phyloP scores from a whole-genome alignment of 306 rosid species.

The Trichosanthes truncata region DNA sequence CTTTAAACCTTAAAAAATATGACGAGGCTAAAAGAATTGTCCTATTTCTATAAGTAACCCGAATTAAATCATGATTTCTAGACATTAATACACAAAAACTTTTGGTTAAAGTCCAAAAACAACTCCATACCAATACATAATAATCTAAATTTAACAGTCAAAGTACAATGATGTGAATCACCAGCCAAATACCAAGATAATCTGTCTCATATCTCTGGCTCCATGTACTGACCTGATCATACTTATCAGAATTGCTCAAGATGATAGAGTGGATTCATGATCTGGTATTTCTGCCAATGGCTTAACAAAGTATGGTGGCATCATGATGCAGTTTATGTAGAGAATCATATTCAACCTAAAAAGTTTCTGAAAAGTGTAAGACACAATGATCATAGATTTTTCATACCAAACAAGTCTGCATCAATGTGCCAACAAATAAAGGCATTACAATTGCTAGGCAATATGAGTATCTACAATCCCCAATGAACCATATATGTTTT shows the following conservation, averaged over 20 bases:
- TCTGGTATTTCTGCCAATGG: not conserved
- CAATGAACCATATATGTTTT: not conserved
- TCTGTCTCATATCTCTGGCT: not conserved
- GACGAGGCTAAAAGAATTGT: too few relatives aligned
- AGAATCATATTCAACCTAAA: not conserved
- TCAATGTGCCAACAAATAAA: constrained; percentile 1
- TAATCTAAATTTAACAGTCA: not conserved
- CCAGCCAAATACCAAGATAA: not conserved
- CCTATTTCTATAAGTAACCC: too few relatives aligned
- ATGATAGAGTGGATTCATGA: not conserved
- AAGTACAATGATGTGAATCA: not conserved
- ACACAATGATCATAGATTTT: not conserved
- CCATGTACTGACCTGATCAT: not conserved
- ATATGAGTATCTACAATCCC: not conserved
- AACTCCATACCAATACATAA: not conserved
- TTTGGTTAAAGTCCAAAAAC: not conserved
- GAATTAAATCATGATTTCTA: too few relatives aligned
- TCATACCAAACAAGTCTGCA: constrained; percentile 1
- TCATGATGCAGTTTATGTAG: not conserved
- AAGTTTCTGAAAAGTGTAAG: not conserved
- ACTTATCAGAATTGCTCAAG: not conserved
- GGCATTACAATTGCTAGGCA: not conserved
- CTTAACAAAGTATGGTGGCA: not conserved
- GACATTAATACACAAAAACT: not conserved
- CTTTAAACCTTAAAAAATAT: too few relatives aligned